Percentiles rank a stretch among this genome's conserved stretches.
Evolutionary conservation across 148 eudicot species (phyloP).

Genomic region (Fagopyrum tataricum): DNA sequence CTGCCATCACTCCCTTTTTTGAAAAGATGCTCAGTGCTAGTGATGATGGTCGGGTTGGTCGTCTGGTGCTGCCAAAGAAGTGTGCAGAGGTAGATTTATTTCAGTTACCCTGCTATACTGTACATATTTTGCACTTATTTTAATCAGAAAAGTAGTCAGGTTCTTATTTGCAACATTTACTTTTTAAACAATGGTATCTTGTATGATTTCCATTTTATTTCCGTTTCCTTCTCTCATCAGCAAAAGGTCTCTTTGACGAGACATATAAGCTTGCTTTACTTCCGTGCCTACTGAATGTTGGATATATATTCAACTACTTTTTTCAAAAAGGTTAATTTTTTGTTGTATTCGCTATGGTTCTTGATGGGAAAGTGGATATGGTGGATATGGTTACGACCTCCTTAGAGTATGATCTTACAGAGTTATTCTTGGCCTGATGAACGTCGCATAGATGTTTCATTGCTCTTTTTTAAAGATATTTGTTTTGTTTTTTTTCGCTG

Average conservation of each 20-base stretch:
- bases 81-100: slow-evolving; percentile 62
- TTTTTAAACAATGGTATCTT: neutral
- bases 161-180: neutral
- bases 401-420: no score
- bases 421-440: no score
- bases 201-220: neutral
- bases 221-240: neutral
- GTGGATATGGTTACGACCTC: no score
- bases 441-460: no score
- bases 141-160: neutral
- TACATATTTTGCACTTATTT: neutral
- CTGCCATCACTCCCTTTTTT: slow-evolving; percentile 51
- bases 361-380: no score
- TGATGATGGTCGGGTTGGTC: slow-evolving; percentile 67
- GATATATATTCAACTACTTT: no score
- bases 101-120: neutral
- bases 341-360: no score
- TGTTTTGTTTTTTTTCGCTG: no score
- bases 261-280: no score
- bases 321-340: no score
- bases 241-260: neutral
- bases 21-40: slow-evolving; percentile 78
- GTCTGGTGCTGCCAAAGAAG: slow-evolving; percentile 70
- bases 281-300: neutral
- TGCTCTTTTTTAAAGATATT: no score